Base-by-base conservation (phyloP, 495 filamentous ascomycete species). In the Pyronema omphalodes region DNA sequence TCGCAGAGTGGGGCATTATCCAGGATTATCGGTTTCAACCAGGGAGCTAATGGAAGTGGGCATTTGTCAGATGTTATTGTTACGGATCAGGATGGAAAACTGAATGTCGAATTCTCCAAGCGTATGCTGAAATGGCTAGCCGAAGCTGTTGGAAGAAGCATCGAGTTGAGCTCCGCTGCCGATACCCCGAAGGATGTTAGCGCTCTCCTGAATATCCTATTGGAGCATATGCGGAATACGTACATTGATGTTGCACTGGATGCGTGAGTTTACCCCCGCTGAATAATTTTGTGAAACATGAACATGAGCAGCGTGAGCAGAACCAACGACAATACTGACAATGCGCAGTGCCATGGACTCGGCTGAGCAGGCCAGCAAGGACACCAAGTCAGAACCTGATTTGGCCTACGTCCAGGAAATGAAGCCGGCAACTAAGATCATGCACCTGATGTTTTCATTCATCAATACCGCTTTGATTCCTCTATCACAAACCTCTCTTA, bases 61-160 rank as follows among this genome's bases (percentile, higher is more conserved):
- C 63, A 62, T 29, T 40, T 65, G 23, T 57, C 58, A 9, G 87
- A 94, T 37, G 86, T 94, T 60, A 88, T 89, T 65, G 81, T 95
- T 34, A 80, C 81, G 0, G 91, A 96, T 55, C 77, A 84, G 60
- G 88, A 99, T 58, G 93, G 93, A 34, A 69, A 79, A 53, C 74
- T 94, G 4, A 88, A 78, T 56, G 75, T 94, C 11, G 73, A 80
- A n/a, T 84, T 80, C 63, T 82, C 88, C 18, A 96, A 96, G 68
- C 77, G 91, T 47, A 96, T 99, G 88, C 74, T 99, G 35, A 93
- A 84, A 60, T 99, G 93, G 93, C 73, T 99, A 29, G 91, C 93
- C 33, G 93, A 99, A 69, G 87, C 83, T 52, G 88, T 99, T 49
- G 84, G 89, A n/a, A 73, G 93, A 57, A 84, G 85, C 0, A 73